Conservation (phyloP, 345 rosid genomes). For the Eucalyptus sideroxylon region DNA sequence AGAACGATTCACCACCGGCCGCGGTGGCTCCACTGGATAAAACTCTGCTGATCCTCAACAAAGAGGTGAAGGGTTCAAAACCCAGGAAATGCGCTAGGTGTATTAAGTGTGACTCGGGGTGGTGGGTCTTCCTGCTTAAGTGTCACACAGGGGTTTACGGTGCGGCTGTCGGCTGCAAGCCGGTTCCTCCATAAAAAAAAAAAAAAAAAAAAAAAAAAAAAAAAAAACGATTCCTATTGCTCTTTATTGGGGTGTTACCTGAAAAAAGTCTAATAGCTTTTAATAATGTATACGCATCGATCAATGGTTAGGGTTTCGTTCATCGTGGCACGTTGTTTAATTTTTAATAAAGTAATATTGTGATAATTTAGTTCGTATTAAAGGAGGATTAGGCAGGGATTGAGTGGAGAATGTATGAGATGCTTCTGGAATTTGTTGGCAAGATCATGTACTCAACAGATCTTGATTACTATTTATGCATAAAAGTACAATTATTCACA, state of each 20-base stretch:
- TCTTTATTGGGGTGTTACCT: neutral
- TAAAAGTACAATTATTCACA: neutral
- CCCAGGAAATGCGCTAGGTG: too few species aligned
- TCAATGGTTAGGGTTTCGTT: neutral
- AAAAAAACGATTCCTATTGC: neutral
- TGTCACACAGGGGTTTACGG: too few species aligned
- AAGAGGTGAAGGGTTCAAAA: too few species aligned
- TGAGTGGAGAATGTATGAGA: neutral
- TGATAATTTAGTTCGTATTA: neutral
- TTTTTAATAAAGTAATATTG: neutral
- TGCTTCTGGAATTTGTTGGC: neutral
- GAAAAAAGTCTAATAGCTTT: neutral
- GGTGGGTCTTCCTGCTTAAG: too few species aligned
- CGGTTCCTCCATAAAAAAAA: too few species aligned
- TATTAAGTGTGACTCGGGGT: too few species aligned
- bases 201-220: too few species aligned
- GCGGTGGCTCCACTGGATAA: too few species aligned
- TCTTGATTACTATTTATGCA: neutral
- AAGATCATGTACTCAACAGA: neutral
- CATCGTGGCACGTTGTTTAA: neutral
- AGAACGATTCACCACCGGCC: neutral
- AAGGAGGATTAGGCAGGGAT: neutral
- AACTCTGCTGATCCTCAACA: too few species aligned
- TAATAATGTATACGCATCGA: neutral
- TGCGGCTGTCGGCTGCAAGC: too few species aligned